Percentiles rank a stretch among this genome's conserved stretches.
Conservation (phyloP, 495 filamentous ascomycete genomes). For the Tuber umbilicatum region DNA sequence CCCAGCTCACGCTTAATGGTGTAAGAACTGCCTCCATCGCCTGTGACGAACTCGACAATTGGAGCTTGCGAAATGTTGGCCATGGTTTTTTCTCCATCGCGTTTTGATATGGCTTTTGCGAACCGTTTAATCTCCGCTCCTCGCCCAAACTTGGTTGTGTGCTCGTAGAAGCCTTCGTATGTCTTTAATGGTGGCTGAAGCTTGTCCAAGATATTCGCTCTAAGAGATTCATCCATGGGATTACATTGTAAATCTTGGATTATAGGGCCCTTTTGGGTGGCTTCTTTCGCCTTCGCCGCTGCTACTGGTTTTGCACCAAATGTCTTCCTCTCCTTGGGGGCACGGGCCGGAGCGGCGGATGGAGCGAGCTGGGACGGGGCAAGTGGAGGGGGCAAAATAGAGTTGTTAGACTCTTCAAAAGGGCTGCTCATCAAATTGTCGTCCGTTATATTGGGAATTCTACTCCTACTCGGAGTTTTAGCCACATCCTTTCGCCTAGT, state of each 20-base stretch:
- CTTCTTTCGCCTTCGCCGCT: constrained; percentile 24
- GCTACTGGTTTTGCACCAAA: constrained; percentile 29
- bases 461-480: constrained; percentile 39
- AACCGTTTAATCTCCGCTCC: constrained; percentile 71
- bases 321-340: constrained; percentile 30
- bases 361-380: constrained; percentile 3
- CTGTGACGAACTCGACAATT: constrained; percentile 60
- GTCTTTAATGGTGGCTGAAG: constrained; percentile 62
- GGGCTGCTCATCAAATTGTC: constrained; percentile 62
- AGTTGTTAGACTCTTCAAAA: constrained; percentile 55
- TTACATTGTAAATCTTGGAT: constrained; percentile 82
- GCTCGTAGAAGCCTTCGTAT: constrained; percentile 72
- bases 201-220: constrained; percentile 64
- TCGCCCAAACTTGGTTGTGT: constrained; percentile 55
- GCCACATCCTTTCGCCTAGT: constrained; percentile 23
- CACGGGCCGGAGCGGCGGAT: constrained; percentile 14
- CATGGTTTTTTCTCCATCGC: constrained; percentile 56
- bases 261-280: constrained; percentile 46
- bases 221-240: constrained; percentile 68
- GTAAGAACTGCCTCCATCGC: constrained; percentile 54
- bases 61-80: constrained; percentile 53
- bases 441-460: constrained; percentile 32
- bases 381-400: constrained; percentile 28
- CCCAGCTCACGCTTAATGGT: constrained; percentile 81
- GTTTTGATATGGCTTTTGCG: constrained; percentile 58